Base-by-base conservation (phyloP, 1,139 yeast genomes). In the Blastobotrys apis region DNA sequence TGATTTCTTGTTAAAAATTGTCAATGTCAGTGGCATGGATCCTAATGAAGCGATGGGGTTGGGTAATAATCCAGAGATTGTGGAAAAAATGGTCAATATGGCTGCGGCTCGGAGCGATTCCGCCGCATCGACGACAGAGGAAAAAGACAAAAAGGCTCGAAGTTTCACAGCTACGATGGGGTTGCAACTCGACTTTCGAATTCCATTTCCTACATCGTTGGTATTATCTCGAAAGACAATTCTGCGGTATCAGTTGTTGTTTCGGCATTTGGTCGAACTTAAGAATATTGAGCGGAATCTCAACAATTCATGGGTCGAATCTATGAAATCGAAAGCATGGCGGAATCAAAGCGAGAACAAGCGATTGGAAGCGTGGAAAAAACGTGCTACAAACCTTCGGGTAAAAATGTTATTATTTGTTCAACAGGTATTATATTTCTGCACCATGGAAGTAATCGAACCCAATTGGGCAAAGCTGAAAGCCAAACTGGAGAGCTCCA, bases 171-270 rank as follows among this genome's bases (percentile, higher is more conserved):
- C 79, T 12, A 68, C 77, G 5, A 76, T 81, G 55, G 77, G 77
- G 35, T 62, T 88, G 12, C 84, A 81, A 53, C 68, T 88, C 34
- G 84, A 85, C 43, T 62, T 86, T 29, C 69, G 74, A 22, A 69
- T 90, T 17, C 96, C 97, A 5, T 94, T 87, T 59, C 99, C 99
- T 0, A 65, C 88, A 39, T 87, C 88, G 52, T 69, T 90, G 32
- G 71, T 92, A 1, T 66, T 88, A 2, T 79, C 84, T 21, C 77
- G 81, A 48, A 82, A 86, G 35, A 78, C 83, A 25, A 71, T 87
- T 27, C 74, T 81, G 40, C 88, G 94, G 49, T 88, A 84, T 58
- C 96, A 90, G 61, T 69, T 87, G 26, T 67, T 88, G 46, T 87
- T 85, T 56, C 78, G 96, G 52, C 81, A 85, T 53, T 69, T 85